A percentile compares a stretch with the other conserved stretches of the same genome.
phyloP scores from a whole-genome alignment of 805 yeast genomes.

The Wickerhamomyces xylosicus region DNA sequence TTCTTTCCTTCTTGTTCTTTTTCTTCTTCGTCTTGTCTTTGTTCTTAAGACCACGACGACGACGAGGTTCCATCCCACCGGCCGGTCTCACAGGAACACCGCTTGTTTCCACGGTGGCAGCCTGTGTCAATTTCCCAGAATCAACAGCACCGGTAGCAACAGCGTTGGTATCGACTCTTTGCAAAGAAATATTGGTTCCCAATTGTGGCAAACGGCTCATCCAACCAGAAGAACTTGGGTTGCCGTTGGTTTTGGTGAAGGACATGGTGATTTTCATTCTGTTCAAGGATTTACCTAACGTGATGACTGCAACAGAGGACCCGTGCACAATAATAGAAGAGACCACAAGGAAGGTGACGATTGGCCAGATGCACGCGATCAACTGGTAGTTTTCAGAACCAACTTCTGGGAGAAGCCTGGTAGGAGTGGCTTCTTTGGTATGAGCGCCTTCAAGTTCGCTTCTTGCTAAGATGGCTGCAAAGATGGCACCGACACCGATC shows the following conservation, averaged over 20 bases:
- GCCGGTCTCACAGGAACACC: conserved; percentile 61
- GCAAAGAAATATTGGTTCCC: conserved; percentile 73
- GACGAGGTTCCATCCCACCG: conserved; percentile 58
- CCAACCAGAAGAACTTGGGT: conserved; percentile 56
- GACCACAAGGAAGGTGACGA: conserved; percentile 68
- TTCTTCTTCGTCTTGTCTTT: conserved; percentile 17
- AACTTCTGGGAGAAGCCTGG: conserved; percentile 32
- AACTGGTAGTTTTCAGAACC: conserved; percentile 8
- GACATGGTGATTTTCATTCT: conserved; percentile 83
- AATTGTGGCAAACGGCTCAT: conserved; percentile 75
- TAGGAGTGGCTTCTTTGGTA: conserved; percentile 46
- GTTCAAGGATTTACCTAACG: not conserved
- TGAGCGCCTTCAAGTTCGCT: conserved; percentile 50
- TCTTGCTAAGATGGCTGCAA: conserved; percentile 73
- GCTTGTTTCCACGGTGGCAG: conserved; percentile 46
- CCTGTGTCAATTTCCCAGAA: conserved; percentile 19
- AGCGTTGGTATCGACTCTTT: conserved; percentile 65
- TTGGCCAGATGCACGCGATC: conserved; percentile 62
- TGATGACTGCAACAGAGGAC: conserved; percentile 66
- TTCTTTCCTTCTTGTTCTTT: conserved; percentile 24
- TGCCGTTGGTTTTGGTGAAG: conserved; percentile 58
- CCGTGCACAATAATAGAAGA: conserved; percentile 87
- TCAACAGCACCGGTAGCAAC: conserved; percentile 15
- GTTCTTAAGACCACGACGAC: too few relatives aligned
- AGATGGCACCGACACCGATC: conserved; percentile 89